These are phyloP conservation scores for Pichia gijzeniarum DNA, from an alignment of 805 yeast genomes.

Conservation along the genomic window DNA sequence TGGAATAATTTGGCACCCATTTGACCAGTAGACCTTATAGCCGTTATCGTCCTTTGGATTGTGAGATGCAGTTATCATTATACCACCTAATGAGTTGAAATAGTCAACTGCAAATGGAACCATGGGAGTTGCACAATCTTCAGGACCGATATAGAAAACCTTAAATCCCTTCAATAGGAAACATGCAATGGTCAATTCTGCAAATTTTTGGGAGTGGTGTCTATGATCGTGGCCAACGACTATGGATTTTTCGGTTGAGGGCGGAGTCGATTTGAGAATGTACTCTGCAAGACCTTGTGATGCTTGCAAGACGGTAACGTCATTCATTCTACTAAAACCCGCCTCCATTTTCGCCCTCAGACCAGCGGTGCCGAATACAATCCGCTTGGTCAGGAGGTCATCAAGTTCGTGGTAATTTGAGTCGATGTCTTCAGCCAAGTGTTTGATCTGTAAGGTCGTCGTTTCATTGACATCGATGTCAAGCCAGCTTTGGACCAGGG, in stretches of 20 bases:
- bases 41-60: conserved; percentile 87
- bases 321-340: conserved; percentile 85
- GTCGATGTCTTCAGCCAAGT: conserved; percentile 30
- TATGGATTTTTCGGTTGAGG: conserved; percentile 24
- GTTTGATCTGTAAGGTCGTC: conserved; percentile 50
- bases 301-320: conserved; percentile 82
- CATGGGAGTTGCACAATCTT: conserved; percentile 66
- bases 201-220: conserved; percentile 71
- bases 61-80: conserved; percentile 90
- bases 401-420: conserved; percentile 41
- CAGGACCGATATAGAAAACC: conserved; percentile 54
- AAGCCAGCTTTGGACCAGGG: conserved; percentile 34
- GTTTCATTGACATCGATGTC: conserved; percentile 30
- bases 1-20: conserved; percentile 94
- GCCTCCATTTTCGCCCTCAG: conserved; percentile 84
- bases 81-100: conserved; percentile 64
- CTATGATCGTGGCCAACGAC: conserved; percentile 94
- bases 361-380: conserved; percentile 92
- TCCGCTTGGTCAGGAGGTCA: conserved; percentile 47
- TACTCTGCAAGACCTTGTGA: conserved; percentile 73
- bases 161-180: conserved; percentile 62
- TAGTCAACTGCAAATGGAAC: conserved; percentile 82
- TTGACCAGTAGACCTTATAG: conserved; percentile 86
- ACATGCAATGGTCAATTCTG: conserved; percentile 69
- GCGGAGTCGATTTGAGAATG: conserved; percentile 18